Base-by-base conservation (phyloP, 2,329 filamentous ascomycete genomes). In the Chaetoscypha palmicola region DNA sequence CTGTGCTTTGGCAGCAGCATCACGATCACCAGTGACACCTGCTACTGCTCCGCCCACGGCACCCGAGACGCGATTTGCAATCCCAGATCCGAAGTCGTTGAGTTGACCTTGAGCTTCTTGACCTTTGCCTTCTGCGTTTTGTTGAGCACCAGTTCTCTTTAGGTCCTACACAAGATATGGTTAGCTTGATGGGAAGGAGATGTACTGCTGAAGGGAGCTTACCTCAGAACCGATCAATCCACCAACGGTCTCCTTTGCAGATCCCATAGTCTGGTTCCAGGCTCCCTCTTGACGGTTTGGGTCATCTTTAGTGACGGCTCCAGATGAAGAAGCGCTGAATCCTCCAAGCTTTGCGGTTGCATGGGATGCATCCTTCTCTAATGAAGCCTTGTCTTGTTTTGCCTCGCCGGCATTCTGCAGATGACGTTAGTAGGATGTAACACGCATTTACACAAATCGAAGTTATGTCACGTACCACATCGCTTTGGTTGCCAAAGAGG, bases 201-300 rank as follows among this genome's bases (percentile, higher is more conserved):
- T 10, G 24, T 22, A 22, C 23, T 17, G 20, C 5, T n/a, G 17
- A 23, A 22, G 30, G 36, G 9, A 38, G 58, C 66, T 53, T 62
- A 77, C 76, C 67, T 92, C 83, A 51, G 77, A 80, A 48, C 90
- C 91, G 20, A 91, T 54, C 4, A 91, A 57, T 14, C 81, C 81
- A 46, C 91, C 91, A 1, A 92, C 51, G 3, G 81, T 71, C 63
- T 96, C 87, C 71, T 96, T 96, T 33, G 81, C 81, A 1, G 83
- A 77, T 41, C 90, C 91, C n/a, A 90, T 61, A 4, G 88, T 94
- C 68, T 96, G 90, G 70, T 95, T 87, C 81, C 84, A 94, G 14
- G 74, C 73, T 33, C 91, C 90, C 14, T 77, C 63, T 17, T 73
- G 69, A 52, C 89, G 86, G 63, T 91, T 72, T 9, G 81, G 71